These are phyloP conservation scores for Nitzschia palea DNA, from an alignment of 108 stramenopile genomes.

Conservation along the genomic window DNA sequence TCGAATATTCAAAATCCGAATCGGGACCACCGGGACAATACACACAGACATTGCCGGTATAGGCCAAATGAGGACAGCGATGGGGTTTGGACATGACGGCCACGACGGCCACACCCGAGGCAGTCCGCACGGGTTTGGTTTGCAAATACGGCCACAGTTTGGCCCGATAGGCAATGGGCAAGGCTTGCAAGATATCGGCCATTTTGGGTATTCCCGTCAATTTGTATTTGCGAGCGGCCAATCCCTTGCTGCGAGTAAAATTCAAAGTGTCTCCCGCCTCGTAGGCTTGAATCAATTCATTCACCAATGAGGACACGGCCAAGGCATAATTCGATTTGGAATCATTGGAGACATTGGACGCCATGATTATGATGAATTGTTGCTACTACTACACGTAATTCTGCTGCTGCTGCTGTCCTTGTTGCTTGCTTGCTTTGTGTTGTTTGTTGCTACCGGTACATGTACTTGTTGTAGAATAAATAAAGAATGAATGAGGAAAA, in stretches of 20 bases:
- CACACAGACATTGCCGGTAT: constrained; percentile 94
- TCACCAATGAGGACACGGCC: constrained; percentile 81
- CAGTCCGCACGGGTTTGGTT: constrained; percentile 93
- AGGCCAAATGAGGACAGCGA: constrained; percentile 94
- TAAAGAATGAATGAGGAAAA: too few relatives aligned
- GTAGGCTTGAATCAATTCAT: constrained; percentile 82
- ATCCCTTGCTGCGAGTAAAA: constrained; percentile 82
- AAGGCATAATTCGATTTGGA: constrained; percentile 65
- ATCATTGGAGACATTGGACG: background rate
- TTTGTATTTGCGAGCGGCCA: constrained; percentile 79
- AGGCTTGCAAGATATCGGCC: constrained; percentile 88
- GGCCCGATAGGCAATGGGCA: constrained; percentile 77
- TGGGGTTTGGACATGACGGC: constrained; percentile 97
- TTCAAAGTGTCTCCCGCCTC: constrained; percentile 78
- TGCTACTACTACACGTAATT: too few relatives aligned
- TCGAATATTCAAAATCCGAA: constrained; percentile 94
- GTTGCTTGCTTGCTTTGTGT: too few relatives aligned
- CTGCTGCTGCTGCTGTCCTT: too few relatives aligned
- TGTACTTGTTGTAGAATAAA: too few relatives aligned
- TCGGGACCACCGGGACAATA: constrained; percentile 98
- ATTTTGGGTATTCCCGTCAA: constrained; percentile 85
- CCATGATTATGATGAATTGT: background rate
- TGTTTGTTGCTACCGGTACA: too few relatives aligned
- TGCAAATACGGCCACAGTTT: constrained; percentile 85
- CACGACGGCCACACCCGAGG: constrained; percentile 91